These are phyloP conservation scores for Cladosporium sp. DNA, from an alignment of 2,329 filamentous ascomycete genomes.

Conservation along the genomic window DNA sequence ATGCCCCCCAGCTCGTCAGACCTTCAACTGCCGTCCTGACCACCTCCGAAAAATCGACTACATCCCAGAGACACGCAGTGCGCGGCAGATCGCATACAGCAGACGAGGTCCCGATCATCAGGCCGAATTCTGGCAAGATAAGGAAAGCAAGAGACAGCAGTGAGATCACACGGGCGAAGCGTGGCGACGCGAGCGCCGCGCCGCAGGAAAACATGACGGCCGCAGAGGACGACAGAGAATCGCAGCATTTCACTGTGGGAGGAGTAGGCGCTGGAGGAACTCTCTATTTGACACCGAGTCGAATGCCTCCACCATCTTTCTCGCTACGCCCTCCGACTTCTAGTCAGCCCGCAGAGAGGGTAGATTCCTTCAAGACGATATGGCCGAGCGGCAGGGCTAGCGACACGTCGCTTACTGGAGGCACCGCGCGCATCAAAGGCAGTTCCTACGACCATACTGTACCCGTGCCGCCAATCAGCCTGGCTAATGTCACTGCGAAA, in stretches of 20 bases:
- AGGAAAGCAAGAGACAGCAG: constrained; percentile 20
- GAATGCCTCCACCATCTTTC: constrained; percentile 19
- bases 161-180: constrained; percentile 19
- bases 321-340: constrained; percentile 26
- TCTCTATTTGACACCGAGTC: constrained; percentile 43
- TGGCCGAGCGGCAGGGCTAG: constrained; percentile 7
- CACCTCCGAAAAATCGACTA: not conserved
- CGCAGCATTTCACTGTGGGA: constrained; percentile 43
- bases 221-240: constrained; percentile 19
- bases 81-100: constrained; percentile 3
- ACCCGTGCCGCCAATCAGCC: constrained; percentile 21
- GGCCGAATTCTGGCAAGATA: constrained; percentile 17
- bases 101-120: not conserved
- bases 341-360: constrained; percentile 23
- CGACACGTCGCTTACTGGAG: not conserved
- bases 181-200: constrained; percentile 3
- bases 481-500: constrained; percentile 20
- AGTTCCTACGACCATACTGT: constrained; percentile 15
- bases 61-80: not conserved
- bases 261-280: constrained; percentile 45
- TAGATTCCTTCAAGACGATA: constrained; percentile 11
- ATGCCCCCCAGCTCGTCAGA: constrained; percentile 19
- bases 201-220: constrained; percentile 6
- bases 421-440: not conserved
- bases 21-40: constrained; percentile 15